These are phyloP conservation scores for Gracilaria domingensis DNA, from an alignment of 23 red algal genomes.

Conservation along the genomic window DNA sequence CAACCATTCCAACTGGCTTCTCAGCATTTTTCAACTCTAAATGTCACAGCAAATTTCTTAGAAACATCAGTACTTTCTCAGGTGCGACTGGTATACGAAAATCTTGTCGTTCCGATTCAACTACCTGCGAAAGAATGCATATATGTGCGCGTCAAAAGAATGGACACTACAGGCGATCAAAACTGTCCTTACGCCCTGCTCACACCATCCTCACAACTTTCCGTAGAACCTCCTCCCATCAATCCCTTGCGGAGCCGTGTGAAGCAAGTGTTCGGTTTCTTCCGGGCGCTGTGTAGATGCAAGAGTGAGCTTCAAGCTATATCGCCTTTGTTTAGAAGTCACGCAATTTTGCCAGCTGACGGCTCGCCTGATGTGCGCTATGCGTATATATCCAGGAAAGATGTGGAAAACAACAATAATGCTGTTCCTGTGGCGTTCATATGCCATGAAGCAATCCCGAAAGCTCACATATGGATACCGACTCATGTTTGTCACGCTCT, in stretches of 20 bases:
- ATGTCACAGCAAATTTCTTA: constrained; percentile 26
- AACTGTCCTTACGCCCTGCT: constrained; percentile 42
- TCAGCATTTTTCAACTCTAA: constrained; percentile 33
- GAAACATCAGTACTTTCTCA: constrained; percentile 37
- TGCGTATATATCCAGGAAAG: constrained; percentile 25
- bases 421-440: constrained; percentile 42
- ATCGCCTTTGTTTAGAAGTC: not conserved
- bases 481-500: constrained; percentile 20
- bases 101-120: constrained; percentile 43
- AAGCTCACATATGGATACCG: constrained; percentile 46
- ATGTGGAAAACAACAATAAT: not conserved
- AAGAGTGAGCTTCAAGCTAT: not conserved
- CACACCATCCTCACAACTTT: constrained; percentile 32
- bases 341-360: constrained; percentile 44
- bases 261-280: constrained; percentile 21
- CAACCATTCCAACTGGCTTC: constrained; percentile 32
- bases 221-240: constrained; percentile 40
- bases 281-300: constrained; percentile 15
- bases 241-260: not conserved
- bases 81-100: constrained; percentile 37
- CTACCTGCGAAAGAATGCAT: constrained; percentile 37
- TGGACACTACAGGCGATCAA: not conserved
- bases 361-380: not conserved
- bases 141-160: constrained; percentile 27
- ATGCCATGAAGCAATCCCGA: constrained; percentile 19